These are phyloP conservation scores for Ustilago xerochloae DNA, from an alignment of 1,284 basidiomycete genomes.

Conservation along the genomic window DNA sequence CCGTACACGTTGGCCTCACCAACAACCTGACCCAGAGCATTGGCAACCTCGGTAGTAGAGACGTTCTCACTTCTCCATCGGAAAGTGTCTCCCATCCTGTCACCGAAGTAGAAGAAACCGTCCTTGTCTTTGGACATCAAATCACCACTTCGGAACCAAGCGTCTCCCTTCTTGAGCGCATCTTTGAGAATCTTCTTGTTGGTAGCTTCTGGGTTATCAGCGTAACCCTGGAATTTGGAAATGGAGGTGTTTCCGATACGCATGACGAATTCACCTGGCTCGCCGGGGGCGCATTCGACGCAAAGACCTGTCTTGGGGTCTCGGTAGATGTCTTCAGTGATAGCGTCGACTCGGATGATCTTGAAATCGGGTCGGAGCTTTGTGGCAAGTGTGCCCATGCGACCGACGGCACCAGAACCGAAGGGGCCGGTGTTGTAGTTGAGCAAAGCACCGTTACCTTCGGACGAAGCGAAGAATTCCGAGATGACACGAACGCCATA, in stretches of 20 bases:
- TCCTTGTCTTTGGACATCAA: constrained; percentile 60
- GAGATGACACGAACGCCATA: constrained; percentile 63
- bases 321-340: constrained; percentile 68
- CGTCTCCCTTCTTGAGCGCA: constrained; percentile 65
- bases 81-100: constrained; percentile 67
- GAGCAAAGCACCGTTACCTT: constrained; percentile 66
- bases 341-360: constrained; percentile 65
- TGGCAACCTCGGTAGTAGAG: constrained; percentile 63
- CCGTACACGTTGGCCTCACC: constrained; percentile 68
- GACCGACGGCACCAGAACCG: constrained; percentile 67
- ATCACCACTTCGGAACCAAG: constrained; percentile 67
- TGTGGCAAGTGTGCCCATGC: constrained; percentile 54
- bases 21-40: constrained; percentile 63
- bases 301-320: constrained; percentile 63
- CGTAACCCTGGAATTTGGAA: constrained; percentile 62
- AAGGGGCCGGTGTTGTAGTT: constrained; percentile 66
- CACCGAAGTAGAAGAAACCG: constrained; percentile 67
- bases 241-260: constrained; percentile 51
- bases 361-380: constrained; percentile 59
- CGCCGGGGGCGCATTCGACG: constrained; percentile 57
- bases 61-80: constrained; percentile 67
- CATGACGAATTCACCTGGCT: constrained; percentile 67
- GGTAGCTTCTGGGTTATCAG: constrained; percentile 64
- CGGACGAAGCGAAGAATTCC: constrained; percentile 68
- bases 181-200: constrained; percentile 67